Evolutionary conservation across 768 basidiomycete species (phyloP), one percentile per base, ranked within the genome.

Genomic region (Rhodotorula toruloides): DNA sequence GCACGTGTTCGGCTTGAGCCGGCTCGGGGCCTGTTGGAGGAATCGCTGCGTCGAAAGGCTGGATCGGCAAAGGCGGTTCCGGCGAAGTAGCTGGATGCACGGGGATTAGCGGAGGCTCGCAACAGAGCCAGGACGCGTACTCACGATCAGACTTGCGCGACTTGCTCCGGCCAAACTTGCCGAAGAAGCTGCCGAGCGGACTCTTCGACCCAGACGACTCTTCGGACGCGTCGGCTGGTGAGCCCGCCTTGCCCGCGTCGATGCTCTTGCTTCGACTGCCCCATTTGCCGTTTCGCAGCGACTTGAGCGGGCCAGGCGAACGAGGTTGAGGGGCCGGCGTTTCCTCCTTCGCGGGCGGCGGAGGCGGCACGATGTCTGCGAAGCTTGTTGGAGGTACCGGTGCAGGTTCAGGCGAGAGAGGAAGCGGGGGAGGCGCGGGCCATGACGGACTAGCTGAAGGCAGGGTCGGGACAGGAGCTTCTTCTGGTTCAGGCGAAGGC

Each of bases 161-260:
- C 43, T 62, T 56, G 32, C n/a, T n/a, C n/a, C n/a, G n/a, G n/a
- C 54, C 58, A 22, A 64, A 60, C 43, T 57, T 57, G 39, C 59
- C 60, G 21, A 67, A 67, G 60, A 67, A 67, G 1, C 60, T 14
- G 4, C 65, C 65, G 29, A 61, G 54, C 19, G 65, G 65, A 25
- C 59, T 61, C 44, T 67, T 67, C 6, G 43, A 36, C 0, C 48
- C 65, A 13, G 61, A 47, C n/a, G 58, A 56, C 25, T 32, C n/a
- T 6, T 52, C 34, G 31, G 49, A 29, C 1, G 32, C 46, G n/a
- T 52, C 42, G 21, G 46, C 17, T 4, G 25, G 16, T 36, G 31
- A 47, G 40, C 12, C 32, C 37, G 32, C 46, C 61, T 29, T 49
- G 17, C 39, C 53, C 16, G 22, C 46, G 32, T 55, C 61, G 47